Evolutionary conservation across 2,329 filamentous ascomycete species (phyloP).

Genomic region (Samsoniella hepiali): DNA sequence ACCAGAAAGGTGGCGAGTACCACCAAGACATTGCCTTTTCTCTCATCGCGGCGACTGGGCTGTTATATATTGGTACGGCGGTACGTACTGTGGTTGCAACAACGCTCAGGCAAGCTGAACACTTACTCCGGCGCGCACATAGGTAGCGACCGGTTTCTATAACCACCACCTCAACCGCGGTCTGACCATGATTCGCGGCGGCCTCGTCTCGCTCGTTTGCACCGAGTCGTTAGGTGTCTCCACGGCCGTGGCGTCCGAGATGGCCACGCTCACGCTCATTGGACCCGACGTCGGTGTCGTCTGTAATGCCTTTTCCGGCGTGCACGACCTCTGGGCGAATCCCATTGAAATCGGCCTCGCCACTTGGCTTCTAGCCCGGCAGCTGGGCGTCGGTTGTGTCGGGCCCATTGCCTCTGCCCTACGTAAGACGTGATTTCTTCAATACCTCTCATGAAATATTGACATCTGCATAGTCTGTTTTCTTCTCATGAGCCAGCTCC

Average conservation of each 20-base stretch:
- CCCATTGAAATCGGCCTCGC: slow-evolving; percentile 19
- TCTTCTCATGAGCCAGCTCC: slow-evolving; percentile 18
- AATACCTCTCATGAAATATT: no score
- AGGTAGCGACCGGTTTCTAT: slow-evolving; percentile 24
- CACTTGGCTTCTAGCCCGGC: slow-evolving; percentile 18
- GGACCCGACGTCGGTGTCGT: slow-evolving; percentile 19
- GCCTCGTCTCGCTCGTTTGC: slow-evolving; percentile 27
- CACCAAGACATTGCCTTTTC: slow-evolving; percentile 20
- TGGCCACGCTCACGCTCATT: slow-evolving; percentile 16
- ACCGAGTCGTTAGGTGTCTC: slow-evolving; percentile 11
- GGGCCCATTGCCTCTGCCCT: slow-evolving; percentile 20
- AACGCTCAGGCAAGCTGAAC: no score
- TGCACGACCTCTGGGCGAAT: slow-evolving; percentile 21
- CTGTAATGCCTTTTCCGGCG: slow-evolving; percentile 13
- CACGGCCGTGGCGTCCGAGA: neutral
- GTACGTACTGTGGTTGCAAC: slow-evolving; percentile 12
- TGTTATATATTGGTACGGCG: slow-evolving; percentile 22
- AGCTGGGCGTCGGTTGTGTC: slow-evolving; percentile 19
- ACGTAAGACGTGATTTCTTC: neutral
- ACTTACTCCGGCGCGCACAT: no score
- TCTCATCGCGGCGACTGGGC: slow-evolving; percentile 22
- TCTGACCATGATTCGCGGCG: slow-evolving; percentile 30
- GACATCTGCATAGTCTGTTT: slow-evolving; percentile 17
- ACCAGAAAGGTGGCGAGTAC: slow-evolving; percentile 8
- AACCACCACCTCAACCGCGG: slow-evolving; percentile 29